Conservation (phyloP, 345 rosid species). For the Hibiscus trionum region DNA sequence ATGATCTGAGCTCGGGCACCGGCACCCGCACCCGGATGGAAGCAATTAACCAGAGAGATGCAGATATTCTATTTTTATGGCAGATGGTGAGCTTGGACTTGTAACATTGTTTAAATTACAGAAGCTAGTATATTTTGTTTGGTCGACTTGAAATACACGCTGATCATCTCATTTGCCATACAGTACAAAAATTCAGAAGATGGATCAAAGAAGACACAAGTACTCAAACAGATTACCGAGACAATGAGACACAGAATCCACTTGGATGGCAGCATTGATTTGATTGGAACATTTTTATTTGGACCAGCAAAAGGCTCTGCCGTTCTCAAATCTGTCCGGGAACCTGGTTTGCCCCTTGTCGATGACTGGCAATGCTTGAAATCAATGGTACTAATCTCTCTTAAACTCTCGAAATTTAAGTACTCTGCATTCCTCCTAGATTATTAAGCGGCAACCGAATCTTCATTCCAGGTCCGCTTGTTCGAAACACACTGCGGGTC, state of each 20-base stretch:
- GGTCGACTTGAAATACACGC: not conserved
- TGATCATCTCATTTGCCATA: slow-evolving; percentile 3
- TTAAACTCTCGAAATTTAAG: not conserved
- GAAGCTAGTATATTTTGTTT: not conserved
- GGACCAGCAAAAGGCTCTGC: slow-evolving; percentile 42
- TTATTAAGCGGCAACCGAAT: not conserved
- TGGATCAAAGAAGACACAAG: slow-evolving; percentile 41
- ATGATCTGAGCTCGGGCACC: slow-evolving; percentile 12
- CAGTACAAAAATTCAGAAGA: slow-evolving; percentile 49
- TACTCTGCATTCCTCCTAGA: not conserved
- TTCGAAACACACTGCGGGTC: slow-evolving; percentile 80
- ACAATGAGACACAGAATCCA: slow-evolving; percentile 47
- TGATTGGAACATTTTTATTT: slow-evolving; percentile 53
- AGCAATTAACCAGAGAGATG: slow-evolving; percentile 75
- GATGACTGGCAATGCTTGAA: slow-evolving; percentile 86
- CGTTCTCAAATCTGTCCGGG: slow-evolving; percentile 35
- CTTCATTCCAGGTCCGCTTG: slow-evolving; percentile 43
- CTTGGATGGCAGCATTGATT: slow-evolving; percentile 56
- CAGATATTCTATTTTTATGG: slow-evolving; percentile 83
- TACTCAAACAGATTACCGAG: slow-evolving; percentile 41
- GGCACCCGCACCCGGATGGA: slow-evolving; percentile 17
- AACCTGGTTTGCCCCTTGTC: slow-evolving; percentile 53
- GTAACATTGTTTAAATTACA: not conserved
- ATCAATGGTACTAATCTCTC: slow-evolving; percentile 37
- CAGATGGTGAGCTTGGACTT: slow-evolving; percentile 39